phyloP scores from a whole-genome alignment of 148 eudicot genomes.

The Fallopia convolvulus region DNA sequence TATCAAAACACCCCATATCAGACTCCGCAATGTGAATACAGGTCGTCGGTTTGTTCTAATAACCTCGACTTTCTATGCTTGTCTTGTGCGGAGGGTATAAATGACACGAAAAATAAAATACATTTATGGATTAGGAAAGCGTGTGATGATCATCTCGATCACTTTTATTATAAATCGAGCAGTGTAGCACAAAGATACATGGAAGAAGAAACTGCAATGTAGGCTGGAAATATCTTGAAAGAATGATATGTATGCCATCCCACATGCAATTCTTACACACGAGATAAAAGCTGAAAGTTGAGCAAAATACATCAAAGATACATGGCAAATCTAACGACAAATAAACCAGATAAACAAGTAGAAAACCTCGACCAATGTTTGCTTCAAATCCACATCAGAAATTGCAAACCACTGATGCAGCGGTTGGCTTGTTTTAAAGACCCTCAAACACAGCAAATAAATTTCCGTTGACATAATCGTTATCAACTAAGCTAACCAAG shows the following conservation, averaged over 20 bases:
- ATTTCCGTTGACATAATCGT: conserved; percentile 26
- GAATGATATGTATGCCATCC: background rate
- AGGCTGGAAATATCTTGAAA: background rate
- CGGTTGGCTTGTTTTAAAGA: conserved; percentile 12
- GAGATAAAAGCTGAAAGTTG: background rate
- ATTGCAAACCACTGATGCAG: background rate
- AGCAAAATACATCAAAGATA: background rate
- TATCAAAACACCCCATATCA: too few species aligned
- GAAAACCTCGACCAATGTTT: background rate
- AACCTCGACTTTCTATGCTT: too few species aligned
- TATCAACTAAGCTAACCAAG: conserved; percentile 42
- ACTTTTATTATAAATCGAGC: background rate
- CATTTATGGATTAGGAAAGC: too few species aligned
- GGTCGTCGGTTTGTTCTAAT: too few species aligned
- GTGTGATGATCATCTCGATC: background rate
- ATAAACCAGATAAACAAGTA: background rate
- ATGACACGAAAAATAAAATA: too few species aligned
- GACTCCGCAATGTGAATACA: too few species aligned
- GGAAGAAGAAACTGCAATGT: background rate
- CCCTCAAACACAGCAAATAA: conserved; percentile 27
- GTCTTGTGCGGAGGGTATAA: too few species aligned
- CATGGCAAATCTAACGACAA: background rate
- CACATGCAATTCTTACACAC: background rate
- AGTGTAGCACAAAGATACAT: background rate
- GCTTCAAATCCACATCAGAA: background rate